Evolutionary conservation across 768 basidiomycete species (phyloP).

Genomic region (Podaxis sp.): DNA sequence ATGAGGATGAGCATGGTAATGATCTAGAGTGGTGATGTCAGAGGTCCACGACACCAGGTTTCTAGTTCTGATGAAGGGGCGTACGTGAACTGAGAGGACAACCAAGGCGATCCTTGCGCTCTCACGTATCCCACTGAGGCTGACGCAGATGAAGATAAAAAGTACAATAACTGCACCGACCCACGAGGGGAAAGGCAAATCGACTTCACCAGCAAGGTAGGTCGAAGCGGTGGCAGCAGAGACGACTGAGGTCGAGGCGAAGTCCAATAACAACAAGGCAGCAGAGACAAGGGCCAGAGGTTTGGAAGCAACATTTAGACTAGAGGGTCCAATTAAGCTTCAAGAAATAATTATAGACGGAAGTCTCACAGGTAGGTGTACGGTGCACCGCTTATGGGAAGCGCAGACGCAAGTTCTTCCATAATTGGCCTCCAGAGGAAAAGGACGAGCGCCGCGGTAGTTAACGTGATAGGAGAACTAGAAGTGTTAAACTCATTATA

Average conservation of each 20-base stretch:
- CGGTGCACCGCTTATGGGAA: slow-evolving; percentile 67
- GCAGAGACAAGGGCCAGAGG: slow-evolving; percentile 61
- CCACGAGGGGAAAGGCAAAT: slow-evolving; percentile 51
- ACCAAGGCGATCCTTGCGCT: slow-evolving; percentile 56
- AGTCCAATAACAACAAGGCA: slow-evolving; percentile 66
- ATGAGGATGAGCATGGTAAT: slow-evolving; percentile 53
- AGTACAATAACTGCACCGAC: slow-evolving; percentile 52
- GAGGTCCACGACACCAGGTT: not conserved
- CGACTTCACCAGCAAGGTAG: slow-evolving; percentile 63
- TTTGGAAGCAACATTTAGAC: slow-evolving; percentile 63
- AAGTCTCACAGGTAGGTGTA: slow-evolving; percentile 59
- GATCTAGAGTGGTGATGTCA: slow-evolving; percentile 31
- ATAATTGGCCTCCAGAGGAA: slow-evolving; percentile 75
- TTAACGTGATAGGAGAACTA: slow-evolving; percentile 67
- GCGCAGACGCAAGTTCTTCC: slow-evolving; percentile 64
- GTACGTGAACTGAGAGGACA: slow-evolving; percentile 57
- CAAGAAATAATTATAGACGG: not conserved
- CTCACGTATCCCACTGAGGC: slow-evolving; percentile 56
- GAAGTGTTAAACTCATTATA: not conserved
- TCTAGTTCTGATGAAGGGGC: slow-evolving; percentile 15
- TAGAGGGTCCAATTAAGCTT: slow-evolving; percentile 15
- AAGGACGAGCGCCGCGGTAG: slow-evolving; percentile 55
- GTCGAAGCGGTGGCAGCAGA: slow-evolving; percentile 69
- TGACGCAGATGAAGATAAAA: slow-evolving; percentile 46
- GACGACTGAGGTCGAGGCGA: slow-evolving; percentile 62